Evolutionary conservation across 2,329 filamentous ascomycete genomes (phyloP).

Genomic region (Fusarium sp.): DNA sequence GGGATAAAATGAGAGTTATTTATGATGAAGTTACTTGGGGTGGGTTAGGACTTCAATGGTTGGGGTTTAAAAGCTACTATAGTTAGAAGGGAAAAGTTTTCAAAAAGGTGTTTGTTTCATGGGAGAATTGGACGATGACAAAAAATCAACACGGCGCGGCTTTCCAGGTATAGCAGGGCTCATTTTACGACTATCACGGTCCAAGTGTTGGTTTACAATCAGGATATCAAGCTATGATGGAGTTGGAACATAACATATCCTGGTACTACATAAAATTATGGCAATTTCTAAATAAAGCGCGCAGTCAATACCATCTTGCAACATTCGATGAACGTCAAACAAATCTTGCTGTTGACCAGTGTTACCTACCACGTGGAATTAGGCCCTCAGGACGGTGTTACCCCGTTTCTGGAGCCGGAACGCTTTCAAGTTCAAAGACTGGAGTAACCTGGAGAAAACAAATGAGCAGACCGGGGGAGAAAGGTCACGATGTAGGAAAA

Average conservation of each 20-base stretch:
- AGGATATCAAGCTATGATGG: slow-evolving; percentile 3
- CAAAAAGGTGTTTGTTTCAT: slow-evolving; percentile 5
- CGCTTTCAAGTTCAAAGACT: background rate
- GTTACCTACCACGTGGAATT: background rate
- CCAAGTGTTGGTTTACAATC: slow-evolving; percentile 4
- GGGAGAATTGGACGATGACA: slow-evolving; percentile 5
- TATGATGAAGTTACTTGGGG: slow-evolving; percentile 3
- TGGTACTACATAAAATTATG: background rate
- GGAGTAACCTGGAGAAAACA: slow-evolving; percentile 7
- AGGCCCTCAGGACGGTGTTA: slow-evolving; percentile 1
- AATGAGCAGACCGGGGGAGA: slow-evolving; percentile 5
- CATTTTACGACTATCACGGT: background rate
- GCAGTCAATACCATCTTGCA: slow-evolving; percentile 21
- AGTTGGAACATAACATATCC: slow-evolving; percentile 1
- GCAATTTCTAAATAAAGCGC: slow-evolving; percentile 3
- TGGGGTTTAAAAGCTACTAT: slow-evolving; percentile 20
- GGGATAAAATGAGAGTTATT: slow-evolving; percentile 17
- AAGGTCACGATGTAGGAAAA: slow-evolving; percentile 20
- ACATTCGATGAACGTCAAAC: background rate
- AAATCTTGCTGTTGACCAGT: background rate
- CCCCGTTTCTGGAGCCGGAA: slow-evolving; percentile 20
- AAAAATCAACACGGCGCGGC: background rate
- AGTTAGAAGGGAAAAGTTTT: slow-evolving; percentile 26
- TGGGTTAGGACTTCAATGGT: slow-evolving; percentile 7
- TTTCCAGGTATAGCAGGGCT: background rate